Evolutionary conservation across 768 basidiomycete species (phyloP).

Genomic region (Trametes coccinea): DNA sequence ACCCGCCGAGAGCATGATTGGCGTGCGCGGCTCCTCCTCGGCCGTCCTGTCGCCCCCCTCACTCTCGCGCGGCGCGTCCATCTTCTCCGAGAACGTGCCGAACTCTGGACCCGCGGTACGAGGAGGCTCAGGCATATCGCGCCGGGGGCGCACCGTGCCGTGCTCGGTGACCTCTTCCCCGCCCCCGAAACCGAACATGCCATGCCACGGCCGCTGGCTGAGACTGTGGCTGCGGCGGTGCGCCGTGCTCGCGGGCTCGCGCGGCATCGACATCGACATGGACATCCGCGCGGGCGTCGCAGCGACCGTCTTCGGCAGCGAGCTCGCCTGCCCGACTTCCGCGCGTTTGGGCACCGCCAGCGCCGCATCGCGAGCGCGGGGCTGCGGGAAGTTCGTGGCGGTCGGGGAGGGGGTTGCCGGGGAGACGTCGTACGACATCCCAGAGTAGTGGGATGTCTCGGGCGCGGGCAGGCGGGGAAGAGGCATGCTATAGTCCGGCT

Average conservation of each 20-base stretch:
- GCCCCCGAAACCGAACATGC: constrained; percentile 51
- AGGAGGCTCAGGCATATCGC: constrained; percentile 40
- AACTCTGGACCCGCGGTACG: constrained; percentile 70
- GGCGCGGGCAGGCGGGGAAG: constrained; percentile 81
- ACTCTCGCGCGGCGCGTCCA: constrained; percentile 31
- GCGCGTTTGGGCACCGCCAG: constrained; percentile 38
- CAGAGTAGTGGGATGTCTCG: constrained; percentile 78
- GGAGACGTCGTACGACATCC: constrained; percentile 72
- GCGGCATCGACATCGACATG: constrained; percentile 43
- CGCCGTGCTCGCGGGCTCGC: constrained; percentile 74
- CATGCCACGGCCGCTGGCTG: constrained; percentile 73
- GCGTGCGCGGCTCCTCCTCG: constrained; percentile 34
- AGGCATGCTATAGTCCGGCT: constrained; percentile 80
- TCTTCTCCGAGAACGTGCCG: constrained; percentile 48
- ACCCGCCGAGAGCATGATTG: constrained; percentile 49
- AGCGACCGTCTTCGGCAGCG: constrained; percentile 26
- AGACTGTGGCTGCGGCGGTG: constrained; percentile 84
- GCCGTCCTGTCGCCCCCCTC: constrained; percentile 33
- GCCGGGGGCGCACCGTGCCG: constrained; percentile 30
- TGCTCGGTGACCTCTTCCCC: constrained; percentile 45
- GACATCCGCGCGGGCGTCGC: constrained; percentile 17
- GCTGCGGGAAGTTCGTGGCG: constrained; percentile 52
- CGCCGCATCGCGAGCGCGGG: constrained; percentile 68
- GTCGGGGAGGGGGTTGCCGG: constrained; percentile 56
- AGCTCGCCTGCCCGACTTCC: constrained; percentile 27